A percentile compares a stretch with the other conserved stretches of the same genome.
Conservation (phyloP, 345 rosid genomes). For the Clarkia xantiana region DNA sequence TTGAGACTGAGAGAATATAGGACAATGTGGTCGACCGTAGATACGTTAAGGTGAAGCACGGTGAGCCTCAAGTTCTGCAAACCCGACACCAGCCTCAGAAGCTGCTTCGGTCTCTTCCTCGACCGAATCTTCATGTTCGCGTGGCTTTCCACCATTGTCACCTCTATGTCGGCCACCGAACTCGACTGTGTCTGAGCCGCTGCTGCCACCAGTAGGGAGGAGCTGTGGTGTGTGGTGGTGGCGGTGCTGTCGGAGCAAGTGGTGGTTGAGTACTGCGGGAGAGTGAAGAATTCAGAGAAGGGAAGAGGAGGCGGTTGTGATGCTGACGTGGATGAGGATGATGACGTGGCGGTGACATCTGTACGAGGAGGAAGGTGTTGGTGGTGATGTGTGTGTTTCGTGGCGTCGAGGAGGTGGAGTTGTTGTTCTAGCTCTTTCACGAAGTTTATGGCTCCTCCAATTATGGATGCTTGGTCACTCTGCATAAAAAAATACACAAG, state of each 20-base stretch:
- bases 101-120: conserved; percentile 47
- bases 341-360: background rate
- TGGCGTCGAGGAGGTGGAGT: conserved; percentile 14
- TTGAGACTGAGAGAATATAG: conserved; percentile 70
- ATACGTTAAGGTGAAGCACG: conserved; percentile 64
- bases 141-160: conserved; percentile 65
- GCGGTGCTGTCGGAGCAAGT: conserved; percentile 7
- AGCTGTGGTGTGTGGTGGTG: conserved; percentile 3
- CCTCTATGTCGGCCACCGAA: conserved; percentile 53
- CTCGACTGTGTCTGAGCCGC: conserved; percentile 13
- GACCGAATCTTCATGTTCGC: conserved; percentile 68
- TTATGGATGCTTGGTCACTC: conserved; percentile 36
- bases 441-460: conserved; percentile 40
- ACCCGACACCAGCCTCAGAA: conserved; percentile 49
- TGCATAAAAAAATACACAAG: background rate
- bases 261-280: conserved; percentile 18
- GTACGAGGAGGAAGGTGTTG: too few species aligned
- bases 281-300: conserved; percentile 51
- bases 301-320: conserved; percentile 2
- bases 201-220: conserved; percentile 11
- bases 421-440: conserved; percentile 32
- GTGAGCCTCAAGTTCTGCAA: conserved; percentile 46
- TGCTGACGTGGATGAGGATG: background rate
- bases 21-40: conserved; percentile 40
- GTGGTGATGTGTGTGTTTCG: conserved; percentile 11